phyloP scores from a whole-genome alignment of 108 stramenopile species.

The Pseudonitzschia multiseries region DNA sequence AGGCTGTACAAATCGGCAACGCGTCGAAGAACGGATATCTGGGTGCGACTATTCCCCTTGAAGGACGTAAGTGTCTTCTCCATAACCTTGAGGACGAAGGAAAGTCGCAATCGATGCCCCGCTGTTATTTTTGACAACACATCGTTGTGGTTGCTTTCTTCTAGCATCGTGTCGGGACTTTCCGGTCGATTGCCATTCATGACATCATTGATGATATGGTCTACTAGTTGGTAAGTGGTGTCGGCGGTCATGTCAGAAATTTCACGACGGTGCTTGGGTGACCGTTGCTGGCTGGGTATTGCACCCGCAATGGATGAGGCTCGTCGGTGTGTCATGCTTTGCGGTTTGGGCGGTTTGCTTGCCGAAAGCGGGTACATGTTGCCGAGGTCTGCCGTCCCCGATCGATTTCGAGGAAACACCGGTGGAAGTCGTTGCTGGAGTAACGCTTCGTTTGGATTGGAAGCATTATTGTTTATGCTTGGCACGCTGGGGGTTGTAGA shows the following conservation, averaged over 20 bases:
- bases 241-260: conserved; percentile 60
- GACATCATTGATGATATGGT: conserved; percentile 19
- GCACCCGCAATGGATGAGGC: conserved; percentile 14
- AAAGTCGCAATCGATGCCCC: conserved; percentile 65
- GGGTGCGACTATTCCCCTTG: conserved; percentile 73
- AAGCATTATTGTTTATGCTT: neutral
- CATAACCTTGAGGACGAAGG: conserved; percentile 75
- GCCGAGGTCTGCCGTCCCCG: conserved; percentile 1
- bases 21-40: conserved; percentile 75
- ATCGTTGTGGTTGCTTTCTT: conserved; percentile 18
- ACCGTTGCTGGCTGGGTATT: conserved; percentile 4
- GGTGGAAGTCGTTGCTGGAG: conserved; percentile 11
- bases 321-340: conserved; percentile 14
- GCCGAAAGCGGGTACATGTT: neutral
- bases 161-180: conserved; percentile 20
- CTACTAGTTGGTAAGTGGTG: conserved; percentile 23
- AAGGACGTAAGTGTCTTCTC: conserved; percentile 70
- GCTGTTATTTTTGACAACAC: conserved; percentile 44
- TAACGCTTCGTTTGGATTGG: conserved; percentile 1
- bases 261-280: conserved; percentile 37
- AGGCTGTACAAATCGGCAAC: conserved; percentile 85
- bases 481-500: conserved; percentile 1
- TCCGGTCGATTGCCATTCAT: conserved; percentile 2
- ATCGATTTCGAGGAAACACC: conserved; percentile 17
- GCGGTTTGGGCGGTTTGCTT: conserved; percentile 22